Evolutionary conservation across 352 stramenopile genomes (phyloP).

Genomic region (Thalassiosira hispida): DNA sequence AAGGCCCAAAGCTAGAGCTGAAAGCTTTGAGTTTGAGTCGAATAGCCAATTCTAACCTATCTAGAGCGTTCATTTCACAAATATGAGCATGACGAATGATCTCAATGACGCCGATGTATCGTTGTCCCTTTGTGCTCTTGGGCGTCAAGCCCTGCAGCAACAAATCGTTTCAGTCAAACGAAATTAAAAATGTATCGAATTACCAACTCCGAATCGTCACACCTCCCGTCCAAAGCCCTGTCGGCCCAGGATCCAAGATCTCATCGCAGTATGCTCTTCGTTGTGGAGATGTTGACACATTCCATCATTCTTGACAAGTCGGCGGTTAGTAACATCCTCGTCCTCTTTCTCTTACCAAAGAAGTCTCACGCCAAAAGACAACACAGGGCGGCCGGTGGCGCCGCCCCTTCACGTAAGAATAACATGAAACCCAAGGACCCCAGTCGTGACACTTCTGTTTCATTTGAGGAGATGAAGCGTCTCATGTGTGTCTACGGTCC

Average conservation of each 20-base stretch:
- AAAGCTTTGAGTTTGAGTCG: too few species aligned
- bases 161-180: not conserved
- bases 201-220: not conserved
- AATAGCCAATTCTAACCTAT: too few species aligned
- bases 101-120: not conserved
- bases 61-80: too few species aligned
- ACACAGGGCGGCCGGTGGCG: not conserved
- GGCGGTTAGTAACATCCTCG: too few species aligned
- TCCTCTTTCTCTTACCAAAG: too few species aligned
- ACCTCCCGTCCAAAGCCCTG: not conserved
- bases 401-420: not conserved
- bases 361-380: too few species aligned
- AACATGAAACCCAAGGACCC: conserved; percentile 2
- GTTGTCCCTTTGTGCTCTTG: not conserved
- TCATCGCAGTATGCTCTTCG: not conserved
- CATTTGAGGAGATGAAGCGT: conserved; percentile 14
- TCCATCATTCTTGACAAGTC: too few species aligned
- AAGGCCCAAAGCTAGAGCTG: too few species aligned
- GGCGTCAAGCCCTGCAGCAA: not conserved
- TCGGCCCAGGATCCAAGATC: not conserved
- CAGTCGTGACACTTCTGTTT: conserved; percentile 5
- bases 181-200: not conserved
- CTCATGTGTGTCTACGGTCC: conserved; percentile 18
- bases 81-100: too few species aligned
- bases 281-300: not conserved